Conservation (phyloP, 2,329 filamentous ascomycete species). For the Sarocladium kiliense region DNA sequence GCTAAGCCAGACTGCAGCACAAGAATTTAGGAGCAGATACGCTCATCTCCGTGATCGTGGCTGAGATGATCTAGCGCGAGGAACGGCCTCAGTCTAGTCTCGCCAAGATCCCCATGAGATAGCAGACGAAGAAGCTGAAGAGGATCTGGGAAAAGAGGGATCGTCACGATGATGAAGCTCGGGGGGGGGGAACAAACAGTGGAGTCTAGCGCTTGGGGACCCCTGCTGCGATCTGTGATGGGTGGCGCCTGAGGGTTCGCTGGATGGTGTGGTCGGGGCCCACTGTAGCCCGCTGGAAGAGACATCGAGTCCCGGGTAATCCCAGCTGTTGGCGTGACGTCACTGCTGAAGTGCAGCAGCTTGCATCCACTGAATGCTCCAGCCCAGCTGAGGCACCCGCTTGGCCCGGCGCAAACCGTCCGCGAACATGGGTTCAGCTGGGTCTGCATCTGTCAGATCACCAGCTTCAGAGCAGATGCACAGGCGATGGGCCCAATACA, state of each 20-base stretch:
- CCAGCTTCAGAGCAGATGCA: neutral
- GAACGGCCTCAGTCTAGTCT: neutral
- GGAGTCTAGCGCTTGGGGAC: neutral
- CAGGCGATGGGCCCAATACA: too few relatives aligned
- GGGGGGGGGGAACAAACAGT: neutral
- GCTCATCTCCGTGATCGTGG: conserved; percentile 5
- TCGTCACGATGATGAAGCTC: neutral
- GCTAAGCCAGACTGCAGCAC: too few relatives aligned
- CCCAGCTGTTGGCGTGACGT: neutral
- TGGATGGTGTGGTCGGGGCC: neutral
- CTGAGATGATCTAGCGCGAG: neutral
- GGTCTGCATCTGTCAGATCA: neutral
- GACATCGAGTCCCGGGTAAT: neutral
- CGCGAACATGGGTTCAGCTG: neutral
- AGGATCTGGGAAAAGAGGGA: neutral
- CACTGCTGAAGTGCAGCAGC: neutral
- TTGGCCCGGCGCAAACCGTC: conserved; percentile 3
- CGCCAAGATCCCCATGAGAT: neutral
- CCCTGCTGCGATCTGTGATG: neutral
- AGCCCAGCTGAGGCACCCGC: too few relatives aligned
- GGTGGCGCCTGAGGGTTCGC: neutral
- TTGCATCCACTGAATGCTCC: neutral
- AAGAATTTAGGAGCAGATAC: too few relatives aligned
- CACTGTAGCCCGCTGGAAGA: neutral
- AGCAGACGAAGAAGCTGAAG: neutral